Evolutionary conservation across 2,329 filamentous ascomycete species (phyloP), one percentile per base, ranked within the genome.

Genomic region (Pseudogymnoascus sp.): DNA sequence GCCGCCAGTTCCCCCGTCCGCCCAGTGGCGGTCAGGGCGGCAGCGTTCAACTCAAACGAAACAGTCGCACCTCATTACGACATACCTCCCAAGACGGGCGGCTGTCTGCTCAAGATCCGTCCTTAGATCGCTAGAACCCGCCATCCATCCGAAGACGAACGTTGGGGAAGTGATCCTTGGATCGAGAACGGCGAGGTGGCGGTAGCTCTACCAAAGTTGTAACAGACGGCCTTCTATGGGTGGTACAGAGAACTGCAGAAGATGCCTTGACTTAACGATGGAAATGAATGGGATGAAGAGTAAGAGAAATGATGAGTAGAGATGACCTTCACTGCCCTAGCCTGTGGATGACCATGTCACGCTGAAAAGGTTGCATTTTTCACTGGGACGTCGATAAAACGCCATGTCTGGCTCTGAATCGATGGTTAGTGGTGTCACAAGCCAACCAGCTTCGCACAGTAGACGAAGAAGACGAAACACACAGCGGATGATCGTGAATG

Each of bases 1-100:
- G 83, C 83, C 84, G 84, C 88, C 86, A 92, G 77, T 77, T 76
- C 33, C 37, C 29, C 57, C 57, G 24, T 59, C 57, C 37, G 33
- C 57, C 57, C 35, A 39, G 33, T 59, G 37, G 35, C 33, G 33
- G 29, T 37, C 15, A 36, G 77, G 81, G 84, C 84, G 84, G 83
- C 84, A 85, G 84, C 80, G 80, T 88, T 97, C 94, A 97, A 97
- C 94, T 97, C 94, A 92, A 88, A 90, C 86, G 87, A 89, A 88
- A 87, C 90, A 94, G 81, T 78, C 83, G 81, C 82, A 69, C 67
- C 71, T 72, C 71, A 84, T 86, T 85, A 80, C 81, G 89, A 91
- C 81, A 79, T 78, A 83, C 78, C 68, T 78, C 81, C 90, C 93
- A 97, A 91, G 86, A 97, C 92, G 92, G 89, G 81, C 83, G 71